phyloP scores from a whole-genome alignment of 345 rosid genomes.

The Salix caprea region DNA sequence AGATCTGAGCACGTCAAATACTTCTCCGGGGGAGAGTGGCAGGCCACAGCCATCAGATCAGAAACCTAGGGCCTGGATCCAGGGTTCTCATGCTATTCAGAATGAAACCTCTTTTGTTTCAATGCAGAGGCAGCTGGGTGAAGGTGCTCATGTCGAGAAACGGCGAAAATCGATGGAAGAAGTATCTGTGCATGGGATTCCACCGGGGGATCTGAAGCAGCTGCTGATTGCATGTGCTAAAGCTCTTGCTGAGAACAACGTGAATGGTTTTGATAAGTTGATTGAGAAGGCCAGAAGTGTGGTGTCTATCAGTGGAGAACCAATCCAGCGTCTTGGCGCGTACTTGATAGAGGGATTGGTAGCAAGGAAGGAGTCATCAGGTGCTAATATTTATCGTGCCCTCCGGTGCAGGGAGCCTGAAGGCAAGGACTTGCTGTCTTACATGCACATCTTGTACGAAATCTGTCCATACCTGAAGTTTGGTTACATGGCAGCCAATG shows the following conservation, averaged over 20 bases:
- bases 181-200: conserved; percentile 12
- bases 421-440: conserved; percentile 58
- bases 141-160: conserved; percentile 33
- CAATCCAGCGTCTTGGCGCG: conserved; percentile 66
- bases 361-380: conserved; percentile 54
- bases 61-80: conserved; percentile 31
- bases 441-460: conserved; percentile 57
- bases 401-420: conserved; percentile 56
- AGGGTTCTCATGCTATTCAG: conserved; percentile 24
- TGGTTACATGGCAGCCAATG: conserved; percentile 79
- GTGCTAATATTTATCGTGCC: conserved; percentile 42
- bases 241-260: conserved; percentile 43
- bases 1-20: conserved; percentile 18
- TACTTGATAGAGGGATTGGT: conserved; percentile 65
- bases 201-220: conserved; percentile 41
- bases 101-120: conserved; percentile 31
- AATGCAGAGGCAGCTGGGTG: conserved; percentile 23
- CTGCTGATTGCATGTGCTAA: conserved; percentile 58
- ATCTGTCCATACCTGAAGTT: conserved; percentile 75
- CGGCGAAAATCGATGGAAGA: conserved; percentile 27
- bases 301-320: conserved; percentile 52
- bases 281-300: conserved; percentile 39
- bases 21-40: conserved; percentile 19
- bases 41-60: conserved; percentile 30
- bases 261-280: conserved; percentile 40